These are phyloP conservation scores for Cryptosporidium viatorum DNA, from an alignment of 169 alveolate genomes.

Conservation along the genomic window DNA sequence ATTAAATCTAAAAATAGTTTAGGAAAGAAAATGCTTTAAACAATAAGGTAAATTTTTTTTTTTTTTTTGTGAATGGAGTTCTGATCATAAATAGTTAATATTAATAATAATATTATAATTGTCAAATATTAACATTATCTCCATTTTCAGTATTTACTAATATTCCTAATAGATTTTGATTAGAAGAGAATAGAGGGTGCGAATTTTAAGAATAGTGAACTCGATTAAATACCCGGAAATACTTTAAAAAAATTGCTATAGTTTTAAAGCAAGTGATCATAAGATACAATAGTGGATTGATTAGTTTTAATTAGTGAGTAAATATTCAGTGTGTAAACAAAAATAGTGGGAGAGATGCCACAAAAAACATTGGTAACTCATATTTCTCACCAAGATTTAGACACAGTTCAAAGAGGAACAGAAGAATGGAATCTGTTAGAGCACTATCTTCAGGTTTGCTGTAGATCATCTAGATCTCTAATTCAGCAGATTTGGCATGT, in stretches of 20 bases:
- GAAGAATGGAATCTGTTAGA: slow-evolving; percentile 71
- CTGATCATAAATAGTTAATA: neutral
- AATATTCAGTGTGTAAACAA: neutral
- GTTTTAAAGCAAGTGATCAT: neutral
- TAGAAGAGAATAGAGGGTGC: too few relatives aligned
- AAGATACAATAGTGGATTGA: neutral
- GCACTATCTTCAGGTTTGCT: slow-evolving; percentile 69
- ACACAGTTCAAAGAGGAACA: slow-evolving; percentile 71
- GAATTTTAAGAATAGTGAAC: too few relatives aligned
- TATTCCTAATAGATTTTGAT: too few relatives aligned
- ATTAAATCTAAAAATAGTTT: slow-evolving; percentile 15
- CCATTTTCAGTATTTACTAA: too few relatives aligned
- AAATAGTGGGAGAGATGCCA: slow-evolving; percentile 1
- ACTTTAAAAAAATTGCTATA: too few relatives aligned
- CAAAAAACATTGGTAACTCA: slow-evolving; percentile 55
- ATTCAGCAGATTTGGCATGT: slow-evolving; percentile 74
- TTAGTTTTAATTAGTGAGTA: neutral
- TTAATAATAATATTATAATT: too few relatives aligned
- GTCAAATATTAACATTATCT: too few relatives aligned
- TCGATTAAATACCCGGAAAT: neutral
- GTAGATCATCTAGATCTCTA: slow-evolving; percentile 68
- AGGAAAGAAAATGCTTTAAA: neutral
- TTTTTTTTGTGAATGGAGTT: neutral
- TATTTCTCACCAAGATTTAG: slow-evolving; percentile 58
- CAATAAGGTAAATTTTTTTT: neutral